Percentiles rank a stretch among this genome's conserved stretches.
Conservation (phyloP, 148 eudicot species). For the Spergularia bocconei region DNA sequence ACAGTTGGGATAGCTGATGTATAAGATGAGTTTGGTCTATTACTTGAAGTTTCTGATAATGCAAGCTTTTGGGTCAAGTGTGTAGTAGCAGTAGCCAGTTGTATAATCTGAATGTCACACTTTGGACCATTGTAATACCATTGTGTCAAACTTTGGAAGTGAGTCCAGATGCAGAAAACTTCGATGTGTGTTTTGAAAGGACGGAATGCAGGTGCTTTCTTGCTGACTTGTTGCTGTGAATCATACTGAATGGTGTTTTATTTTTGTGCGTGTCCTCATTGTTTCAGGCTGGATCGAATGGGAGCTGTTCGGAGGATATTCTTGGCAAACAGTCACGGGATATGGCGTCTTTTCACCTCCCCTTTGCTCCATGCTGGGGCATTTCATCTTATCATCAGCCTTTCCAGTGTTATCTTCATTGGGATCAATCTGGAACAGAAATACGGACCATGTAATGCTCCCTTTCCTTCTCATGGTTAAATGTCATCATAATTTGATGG, state of each 20-base stretch:
- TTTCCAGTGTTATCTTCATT: conserved; percentile 51
- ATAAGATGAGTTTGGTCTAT: not conserved
- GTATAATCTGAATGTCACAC: too few relatives aligned
- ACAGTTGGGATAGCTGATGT: not conserved
- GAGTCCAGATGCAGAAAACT: not conserved
- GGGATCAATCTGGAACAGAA: conserved; percentile 80
- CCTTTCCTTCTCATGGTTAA: not conserved
- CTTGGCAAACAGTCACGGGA: conserved; percentile 32
- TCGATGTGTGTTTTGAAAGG: not conserved
- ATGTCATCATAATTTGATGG: not conserved
- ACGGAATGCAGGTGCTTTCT: too few relatives aligned
- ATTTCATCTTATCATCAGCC: conserved; percentile 59
- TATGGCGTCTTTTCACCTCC: conserved; percentile 61
- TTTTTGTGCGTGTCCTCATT: not conserved
- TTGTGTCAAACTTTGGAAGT: not conserved
- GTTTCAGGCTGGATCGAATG: conserved; percentile 53
- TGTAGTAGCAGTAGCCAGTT: too few relatives aligned
- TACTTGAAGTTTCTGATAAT: not conserved
- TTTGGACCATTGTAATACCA: not conserved
- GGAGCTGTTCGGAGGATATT: conserved; percentile 56
- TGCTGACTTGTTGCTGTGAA: not conserved
- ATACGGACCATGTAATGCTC: conserved; percentile 60
- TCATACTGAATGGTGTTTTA: not conserved
- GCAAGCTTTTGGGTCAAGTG: too few relatives aligned
- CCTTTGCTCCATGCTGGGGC: conserved; percentile 68